These are phyloP conservation scores for Aspergillus melleus DNA, from an alignment of 2,329 filamentous ascomycete species.

Conservation along the genomic window DNA sequence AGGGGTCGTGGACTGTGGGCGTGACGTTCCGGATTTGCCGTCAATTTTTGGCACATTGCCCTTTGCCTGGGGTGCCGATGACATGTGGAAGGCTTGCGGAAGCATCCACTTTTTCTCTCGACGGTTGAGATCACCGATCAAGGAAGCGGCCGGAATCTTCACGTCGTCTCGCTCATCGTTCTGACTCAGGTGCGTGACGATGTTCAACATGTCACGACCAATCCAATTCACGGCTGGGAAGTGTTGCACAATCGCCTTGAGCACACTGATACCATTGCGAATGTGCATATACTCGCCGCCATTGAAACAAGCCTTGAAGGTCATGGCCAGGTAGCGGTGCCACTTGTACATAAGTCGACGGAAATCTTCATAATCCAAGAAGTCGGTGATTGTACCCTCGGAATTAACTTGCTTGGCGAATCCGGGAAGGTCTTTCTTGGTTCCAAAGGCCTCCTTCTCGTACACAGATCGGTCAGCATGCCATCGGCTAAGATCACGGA, in stretches of 20 bases:
- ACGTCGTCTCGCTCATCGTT: constrained; percentile 50
- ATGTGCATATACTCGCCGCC: constrained; percentile 96
- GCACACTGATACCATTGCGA: constrained; percentile 86
- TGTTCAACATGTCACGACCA: constrained; percentile 54
- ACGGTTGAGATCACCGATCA: constrained; percentile 50
- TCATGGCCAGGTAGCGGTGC: constrained; percentile 79
- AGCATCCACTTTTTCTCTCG: constrained; percentile 52
- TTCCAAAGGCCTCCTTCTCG: constrained; percentile 76
- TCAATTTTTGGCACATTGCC: constrained; percentile 25
- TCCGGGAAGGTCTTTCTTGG: constrained; percentile 66
- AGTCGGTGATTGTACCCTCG: constrained; percentile 67
- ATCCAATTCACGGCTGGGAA: constrained; percentile 93
- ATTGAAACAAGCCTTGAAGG: constrained; percentile 77
- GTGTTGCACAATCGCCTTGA: constrained; percentile 75
- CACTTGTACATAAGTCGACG: constrained; percentile 82
- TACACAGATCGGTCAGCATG: constrained; percentile 75
- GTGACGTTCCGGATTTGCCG: constrained; percentile 27
- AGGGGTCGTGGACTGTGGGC: constrained; percentile 32
- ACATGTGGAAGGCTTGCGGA: constrained; percentile 45
- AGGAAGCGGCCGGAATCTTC: constrained; percentile 50
- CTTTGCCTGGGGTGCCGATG: constrained; percentile 17
- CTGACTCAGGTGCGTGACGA: constrained; percentile 45
- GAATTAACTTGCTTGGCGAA: constrained; percentile 74
- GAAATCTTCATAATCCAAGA: constrained; percentile 83
- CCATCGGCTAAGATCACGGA: constrained; percentile 81